phyloP scores from a whole-genome alignment of 768 basidiomycete species.

The Exidia glandulosa region DNA sequence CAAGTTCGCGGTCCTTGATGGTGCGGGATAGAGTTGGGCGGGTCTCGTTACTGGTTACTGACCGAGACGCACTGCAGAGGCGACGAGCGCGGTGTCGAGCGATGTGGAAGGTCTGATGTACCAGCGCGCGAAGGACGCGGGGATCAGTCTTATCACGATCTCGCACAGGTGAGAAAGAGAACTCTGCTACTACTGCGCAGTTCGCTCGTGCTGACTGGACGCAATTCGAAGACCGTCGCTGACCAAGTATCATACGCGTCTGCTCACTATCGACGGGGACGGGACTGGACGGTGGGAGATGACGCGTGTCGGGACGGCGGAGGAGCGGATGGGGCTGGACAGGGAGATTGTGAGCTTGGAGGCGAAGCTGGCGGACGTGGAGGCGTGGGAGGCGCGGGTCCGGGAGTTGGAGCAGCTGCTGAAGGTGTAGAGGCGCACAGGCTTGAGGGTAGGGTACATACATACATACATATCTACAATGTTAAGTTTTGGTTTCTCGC shows the following conservation, averaged over 20 bases:
- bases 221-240: slow-evolving; percentile 54
- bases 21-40: slow-evolving; percentile 25
- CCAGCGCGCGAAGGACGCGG: slow-evolving; percentile 77
- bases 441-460: too few species aligned
- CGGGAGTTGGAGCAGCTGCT: slow-evolving; percentile 51
- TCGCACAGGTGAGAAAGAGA: slow-evolving; percentile 53
- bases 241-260: slow-evolving; percentile 79
- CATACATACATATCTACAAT: too few species aligned
- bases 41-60: background rate
- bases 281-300: slow-evolving; percentile 62
- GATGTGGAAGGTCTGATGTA: slow-evolving; percentile 97
- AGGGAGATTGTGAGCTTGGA: slow-evolving; percentile 63
- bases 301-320: slow-evolving; percentile 56
- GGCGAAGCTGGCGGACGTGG: slow-evolving; percentile 56
- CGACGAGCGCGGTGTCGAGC: slow-evolving; percentile 89
- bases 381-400: slow-evolving; percentile 59
- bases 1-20: slow-evolving; percentile 75
- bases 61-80: slow-evolving; percentile 41
- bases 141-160: slow-evolving; percentile 88
- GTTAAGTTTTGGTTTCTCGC: too few species aligned
- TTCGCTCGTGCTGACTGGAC: background rate
- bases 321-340: slow-evolving; percentile 64
- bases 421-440: background rate
- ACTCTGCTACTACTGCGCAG: slow-evolving; percentile 2
- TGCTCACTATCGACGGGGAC: slow-evolving; percentile 70